A percentile compares a stretch with the other conserved stretches of the same genome.
Conservation (phyloP, 306 rosid genomes). For the Vicia villosa region DNA sequence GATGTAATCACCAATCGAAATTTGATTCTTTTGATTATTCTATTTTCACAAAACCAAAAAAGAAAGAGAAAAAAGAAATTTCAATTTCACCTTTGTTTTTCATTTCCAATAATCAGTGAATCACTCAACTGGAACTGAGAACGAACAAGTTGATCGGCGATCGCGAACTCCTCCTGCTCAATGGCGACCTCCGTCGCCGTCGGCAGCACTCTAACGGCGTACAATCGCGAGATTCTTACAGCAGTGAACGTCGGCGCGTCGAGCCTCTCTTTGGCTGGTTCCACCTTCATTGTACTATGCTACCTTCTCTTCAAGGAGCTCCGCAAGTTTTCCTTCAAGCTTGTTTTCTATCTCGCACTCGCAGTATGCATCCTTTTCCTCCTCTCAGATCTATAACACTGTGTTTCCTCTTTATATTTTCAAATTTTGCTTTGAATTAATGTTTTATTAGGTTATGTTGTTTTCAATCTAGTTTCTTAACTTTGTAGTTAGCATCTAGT, state of each 20-base stretch:
- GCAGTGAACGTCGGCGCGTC: constrained; percentile 78
- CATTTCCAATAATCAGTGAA: background rate
- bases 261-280: constrained; percentile 83
- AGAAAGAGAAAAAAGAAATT: background rate
- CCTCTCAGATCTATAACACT: constrained; percentile 31
- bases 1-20: no score
- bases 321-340: constrained; percentile 99
- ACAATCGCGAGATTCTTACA: constrained; percentile 63
- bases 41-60: background rate
- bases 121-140: background rate
- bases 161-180: constrained; percentile 2
- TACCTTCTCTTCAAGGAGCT: constrained; percentile 98
- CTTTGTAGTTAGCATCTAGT: constrained; percentile 8
- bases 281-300: constrained; percentile 89
- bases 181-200: constrained; percentile 55
- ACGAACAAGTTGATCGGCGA: constrained; percentile 30
- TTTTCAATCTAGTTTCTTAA: constrained; percentile 9
- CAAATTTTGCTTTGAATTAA: background rate
- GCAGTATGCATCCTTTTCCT: constrained; percentile 55
- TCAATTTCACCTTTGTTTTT: background rate
- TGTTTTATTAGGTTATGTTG: background rate
- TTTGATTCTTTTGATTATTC: background rate
- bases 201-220: constrained; percentile 56
- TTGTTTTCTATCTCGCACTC: constrained; percentile 94
- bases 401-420: background rate